Base-by-base conservation (phyloP, 2,329 filamentous ascomycete species). In the Verruconis gallopava region DNA sequence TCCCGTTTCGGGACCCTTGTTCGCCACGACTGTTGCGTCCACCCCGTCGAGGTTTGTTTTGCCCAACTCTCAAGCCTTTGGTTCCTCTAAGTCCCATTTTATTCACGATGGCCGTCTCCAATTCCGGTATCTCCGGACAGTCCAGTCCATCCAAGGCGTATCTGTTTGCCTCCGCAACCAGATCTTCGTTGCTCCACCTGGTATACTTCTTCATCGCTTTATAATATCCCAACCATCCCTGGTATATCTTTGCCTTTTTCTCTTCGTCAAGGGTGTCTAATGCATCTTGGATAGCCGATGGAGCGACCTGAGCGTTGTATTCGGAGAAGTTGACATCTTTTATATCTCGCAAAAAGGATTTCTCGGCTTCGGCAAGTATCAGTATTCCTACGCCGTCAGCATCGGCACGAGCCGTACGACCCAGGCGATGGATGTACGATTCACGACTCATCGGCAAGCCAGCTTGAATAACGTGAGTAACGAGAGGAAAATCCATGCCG, bases 371-470 rank as follows among this genome's bases (percentile, higher is more conserved):
- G 6, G 67, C 71, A 34, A 75, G 61, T 13, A 75, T 49, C 40
- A 73, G 67, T 43, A 74, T 61, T 11, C 71, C 71, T 30, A 70
- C 66, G 9, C 71, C 71, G 38, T 75, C 67, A 57, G 83, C 82
- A 47, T 77, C 75, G 20, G 82, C 81, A 53, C 85, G 79, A 43
- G 60, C 68, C 4, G 68, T 71, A 43, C 68, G 63, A 43, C 91
- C 91, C 59, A 98, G 96, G 30, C 91, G 80, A 64, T 98, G 91
- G 21, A 98, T 91, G 54, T 96, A 96, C 56, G 96, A 89, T 62
- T 96, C 91, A 32, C 89, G 86, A 0, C 89, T 96, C 46, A 96
- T 65, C 21, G 88, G 91, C 65, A 95, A 95, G 0, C 88, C 94
- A 38, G 93, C 78, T 56, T 98, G 96, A 55, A 96, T 77, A 41